Percentiles rank a stretch among this genome's conserved stretches.
Conservation (phyloP, 2,329 filamentous ascomycete genomes). For the Sporothrix dimorphospora region DNA sequence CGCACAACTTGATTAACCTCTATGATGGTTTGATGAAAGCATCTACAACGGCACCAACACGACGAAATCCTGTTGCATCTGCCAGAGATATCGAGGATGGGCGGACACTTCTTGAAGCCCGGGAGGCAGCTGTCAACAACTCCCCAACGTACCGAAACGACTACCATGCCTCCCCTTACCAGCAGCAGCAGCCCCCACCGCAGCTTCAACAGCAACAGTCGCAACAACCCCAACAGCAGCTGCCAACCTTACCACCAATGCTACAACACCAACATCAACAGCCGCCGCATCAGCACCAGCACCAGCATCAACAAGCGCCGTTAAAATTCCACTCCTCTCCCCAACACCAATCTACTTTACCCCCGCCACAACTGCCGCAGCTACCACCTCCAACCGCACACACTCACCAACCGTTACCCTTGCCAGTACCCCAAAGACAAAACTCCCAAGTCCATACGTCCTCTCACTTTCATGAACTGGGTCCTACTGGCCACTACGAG, state of each 20-base stretch:
- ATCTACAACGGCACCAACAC: conserved; percentile 40
- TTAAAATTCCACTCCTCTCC: conserved; percentile 15
- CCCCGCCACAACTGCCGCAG: conserved; percentile 26
- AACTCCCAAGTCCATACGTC: conserved; percentile 20
- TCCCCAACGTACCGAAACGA: conserved; percentile 14
- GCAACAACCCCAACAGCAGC: conserved; percentile 16
- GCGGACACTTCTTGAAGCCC: conserved; percentile 58
- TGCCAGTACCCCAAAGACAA: conserved; percentile 10
- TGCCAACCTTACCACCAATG: conserved; percentile 7
- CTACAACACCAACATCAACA: conserved; percentile 19
- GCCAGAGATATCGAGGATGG: conserved; percentile 61
- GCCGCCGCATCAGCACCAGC: conserved; percentile 14
- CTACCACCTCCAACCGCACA: conserved; percentile 28
- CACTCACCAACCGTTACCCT: conserved; percentile 17
- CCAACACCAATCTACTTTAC: conserved; percentile 22
- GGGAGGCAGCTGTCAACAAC: conserved; percentile 47
- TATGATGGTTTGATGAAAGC: conserved; percentile 62
- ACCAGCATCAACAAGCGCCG: conserved; percentile 19
- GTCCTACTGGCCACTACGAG: conserved; percentile 21
- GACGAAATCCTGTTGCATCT: conserved; percentile 40
- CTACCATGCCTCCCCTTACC: conserved; percentile 22
- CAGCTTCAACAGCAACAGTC: conserved; percentile 30
- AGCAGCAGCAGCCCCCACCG: conserved; percentile 16
- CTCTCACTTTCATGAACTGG: conserved; percentile 21
- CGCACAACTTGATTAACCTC: conserved; percentile 67